These are phyloP conservation scores for Aspergillus glaucus DNA, from an alignment of 2,329 filamentous ascomycete genomes.

Conservation along the genomic window DNA sequence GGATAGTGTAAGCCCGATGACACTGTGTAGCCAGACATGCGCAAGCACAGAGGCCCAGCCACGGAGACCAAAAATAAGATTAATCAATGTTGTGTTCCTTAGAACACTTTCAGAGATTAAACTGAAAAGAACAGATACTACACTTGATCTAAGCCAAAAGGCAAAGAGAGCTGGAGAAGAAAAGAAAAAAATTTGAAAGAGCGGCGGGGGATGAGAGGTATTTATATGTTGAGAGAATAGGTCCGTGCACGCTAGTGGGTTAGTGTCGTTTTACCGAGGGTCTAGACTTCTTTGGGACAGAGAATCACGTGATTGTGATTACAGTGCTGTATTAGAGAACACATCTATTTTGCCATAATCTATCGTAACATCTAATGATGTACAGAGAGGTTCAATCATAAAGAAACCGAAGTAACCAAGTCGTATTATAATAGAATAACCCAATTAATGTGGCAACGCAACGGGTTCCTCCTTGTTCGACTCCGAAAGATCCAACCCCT, in stretches of 20 bases:
- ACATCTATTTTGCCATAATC: too few relatives aligned
- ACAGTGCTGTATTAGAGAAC: too few relatives aligned
- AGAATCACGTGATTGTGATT: too few relatives aligned
- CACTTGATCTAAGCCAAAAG: conserved; percentile 79
- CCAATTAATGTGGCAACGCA: not conserved
- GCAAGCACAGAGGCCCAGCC: conserved; percentile 65
- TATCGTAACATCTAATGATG: too few relatives aligned
- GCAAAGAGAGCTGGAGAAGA: conserved; percentile 47
- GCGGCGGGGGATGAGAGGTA: conserved; percentile 7
- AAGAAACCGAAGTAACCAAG: not conserved
- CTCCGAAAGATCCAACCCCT: not conserved
- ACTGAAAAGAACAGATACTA: conserved; percentile 97
- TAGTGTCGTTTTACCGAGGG: not conserved
- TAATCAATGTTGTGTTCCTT: conserved; percentile 71
- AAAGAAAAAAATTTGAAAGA: conserved; percentile 37
- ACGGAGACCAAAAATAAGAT: conserved; percentile 65
- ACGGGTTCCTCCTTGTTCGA: conserved; percentile 12
- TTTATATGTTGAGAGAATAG: conserved; percentile 22
- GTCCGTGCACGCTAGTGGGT: conserved; percentile 15
- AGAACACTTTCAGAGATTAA: conserved; percentile 86
- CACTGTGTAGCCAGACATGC: conserved; percentile 60
- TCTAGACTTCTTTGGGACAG: not conserved
- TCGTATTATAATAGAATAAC: not conserved
- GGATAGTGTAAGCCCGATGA: conserved; percentile 71
- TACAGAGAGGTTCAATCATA: not conserved